Evolutionary conservation across 495 filamentous ascomycete genomes (phyloP).

Genomic region (Talaromyces wortmannii): DNA sequence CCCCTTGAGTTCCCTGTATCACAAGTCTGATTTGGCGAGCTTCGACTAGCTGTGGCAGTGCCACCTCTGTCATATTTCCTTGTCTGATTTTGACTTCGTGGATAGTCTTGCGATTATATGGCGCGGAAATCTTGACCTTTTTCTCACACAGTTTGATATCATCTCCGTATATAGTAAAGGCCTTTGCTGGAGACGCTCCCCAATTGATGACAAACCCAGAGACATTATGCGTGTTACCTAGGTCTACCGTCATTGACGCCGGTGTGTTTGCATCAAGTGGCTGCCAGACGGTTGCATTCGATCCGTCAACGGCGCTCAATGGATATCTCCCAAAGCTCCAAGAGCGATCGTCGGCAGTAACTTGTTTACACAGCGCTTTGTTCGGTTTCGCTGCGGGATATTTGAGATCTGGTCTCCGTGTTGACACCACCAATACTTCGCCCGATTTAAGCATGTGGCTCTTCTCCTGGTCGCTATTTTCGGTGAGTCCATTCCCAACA

Average conservation of each 20-base stretch:
- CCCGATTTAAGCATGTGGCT: background rate
- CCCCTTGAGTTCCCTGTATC: background rate
- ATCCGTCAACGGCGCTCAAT: background rate
- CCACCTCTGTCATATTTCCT: background rate
- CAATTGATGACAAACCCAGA: background rate
- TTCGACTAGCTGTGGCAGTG: background rate
- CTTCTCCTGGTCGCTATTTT: background rate
- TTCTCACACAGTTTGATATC: background rate
- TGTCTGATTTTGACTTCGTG: conserved; percentile 7
- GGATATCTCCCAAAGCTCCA: conserved; percentile 2
- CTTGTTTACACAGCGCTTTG: background rate
- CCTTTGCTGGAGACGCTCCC: background rate
- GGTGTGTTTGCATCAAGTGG: background rate
- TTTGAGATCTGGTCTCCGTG: background rate
- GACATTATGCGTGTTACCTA: background rate
- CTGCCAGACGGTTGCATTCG: conserved; percentile 2
- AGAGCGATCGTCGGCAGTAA: background rate
- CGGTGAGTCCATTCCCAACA: background rate
- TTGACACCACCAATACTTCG: background rate
- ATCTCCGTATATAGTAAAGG: background rate
- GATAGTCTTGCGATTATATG: conserved; percentile 47
- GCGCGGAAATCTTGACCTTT: conserved; percentile 34
- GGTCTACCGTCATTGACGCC: background rate
- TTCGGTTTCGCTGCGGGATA: background rate
- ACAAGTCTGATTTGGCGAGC: background rate